Percentiles rank a stretch among this genome's conserved stretches.
These are phyloP conservation scores for Halenospora varia DNA, from an alignment of 495 filamentous ascomycete species.

Conservation along the genomic window DNA sequence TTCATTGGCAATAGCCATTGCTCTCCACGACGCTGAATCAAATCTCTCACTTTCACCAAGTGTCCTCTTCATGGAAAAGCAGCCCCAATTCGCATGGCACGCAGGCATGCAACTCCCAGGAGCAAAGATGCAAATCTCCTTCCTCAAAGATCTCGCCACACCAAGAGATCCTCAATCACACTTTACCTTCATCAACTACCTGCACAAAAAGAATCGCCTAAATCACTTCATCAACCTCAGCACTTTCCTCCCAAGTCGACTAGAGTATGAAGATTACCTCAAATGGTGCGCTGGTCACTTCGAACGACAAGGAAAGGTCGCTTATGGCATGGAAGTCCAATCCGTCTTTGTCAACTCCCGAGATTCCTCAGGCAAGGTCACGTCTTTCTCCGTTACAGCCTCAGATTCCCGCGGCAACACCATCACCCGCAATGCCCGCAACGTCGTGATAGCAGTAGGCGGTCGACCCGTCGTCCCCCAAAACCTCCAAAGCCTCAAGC, in stretches of 20 bases:
- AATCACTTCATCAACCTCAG: constrained; percentile 85
- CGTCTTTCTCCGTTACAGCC: constrained; percentile 44
- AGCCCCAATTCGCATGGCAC: constrained; percentile 84
- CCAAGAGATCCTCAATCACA: constrained; percentile 80
- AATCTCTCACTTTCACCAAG: constrained; percentile 44
- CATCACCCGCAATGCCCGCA: constrained; percentile 49
- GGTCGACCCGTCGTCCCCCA: constrained; percentile 73
- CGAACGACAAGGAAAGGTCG: constrained; percentile 68
- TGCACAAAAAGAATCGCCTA: constrained; percentile 72
- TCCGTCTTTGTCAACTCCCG: constrained; percentile 41
- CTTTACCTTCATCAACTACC: constrained; percentile 95
- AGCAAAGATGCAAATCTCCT: constrained; percentile 96
- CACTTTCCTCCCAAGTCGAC: constrained; percentile 80
- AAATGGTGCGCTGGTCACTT: constrained; percentile 86
- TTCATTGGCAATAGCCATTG: constrained; percentile 87
- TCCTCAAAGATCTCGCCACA: constrained; percentile 93
- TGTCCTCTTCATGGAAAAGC: constrained; percentile 81
- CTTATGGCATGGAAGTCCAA: constrained; percentile 73
- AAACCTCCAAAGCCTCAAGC: constrained; percentile 22
- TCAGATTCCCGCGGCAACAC: constrained; percentile 34
- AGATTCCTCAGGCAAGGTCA: constrained; percentile 41
- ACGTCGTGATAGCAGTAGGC: constrained; percentile 85
- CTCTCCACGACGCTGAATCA: constrained; percentile 65
- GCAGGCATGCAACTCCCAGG: constrained; percentile 91
- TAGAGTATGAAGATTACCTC: constrained; percentile 95